Evolutionary conservation across 2,329 filamentous ascomycete species (phyloP).

Genomic region (Nothomitra cinnamomea): DNA sequence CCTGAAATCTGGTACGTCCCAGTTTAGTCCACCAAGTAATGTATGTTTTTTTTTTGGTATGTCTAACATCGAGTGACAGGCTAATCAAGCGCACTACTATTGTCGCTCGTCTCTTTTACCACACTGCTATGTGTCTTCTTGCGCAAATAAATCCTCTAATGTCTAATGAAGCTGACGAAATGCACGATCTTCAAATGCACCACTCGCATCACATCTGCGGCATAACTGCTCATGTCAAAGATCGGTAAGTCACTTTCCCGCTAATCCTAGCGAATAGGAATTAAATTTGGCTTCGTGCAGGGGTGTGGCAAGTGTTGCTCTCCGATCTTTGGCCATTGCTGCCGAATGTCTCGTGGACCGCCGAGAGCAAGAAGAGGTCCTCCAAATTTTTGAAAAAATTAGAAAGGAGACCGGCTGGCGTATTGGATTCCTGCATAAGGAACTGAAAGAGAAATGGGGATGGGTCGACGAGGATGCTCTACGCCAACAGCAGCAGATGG

Average conservation of each 20-base stretch:
- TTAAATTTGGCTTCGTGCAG: background rate
- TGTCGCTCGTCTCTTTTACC: slow-evolving; percentile 73
- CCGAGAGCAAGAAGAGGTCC: slow-evolving; percentile 63
- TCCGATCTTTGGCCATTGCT: slow-evolving; percentile 63
- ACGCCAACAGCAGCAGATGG: slow-evolving; percentile 22
- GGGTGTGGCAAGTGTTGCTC: slow-evolving; percentile 61
- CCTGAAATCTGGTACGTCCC: slow-evolving; percentile 65
- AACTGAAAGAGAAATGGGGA: slow-evolving; percentile 62
- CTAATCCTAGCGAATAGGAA: too few relatives aligned
- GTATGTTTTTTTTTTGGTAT: background rate
- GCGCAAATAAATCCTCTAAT: slow-evolving; percentile 62
- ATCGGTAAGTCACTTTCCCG: slow-evolving; percentile 31
- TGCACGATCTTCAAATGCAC: slow-evolving; percentile 50
- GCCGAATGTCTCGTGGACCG: slow-evolving; percentile 52
- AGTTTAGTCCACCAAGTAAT: background rate
- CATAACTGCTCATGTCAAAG: slow-evolving; percentile 71
- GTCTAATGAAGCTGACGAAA: slow-evolving; percentile 42
- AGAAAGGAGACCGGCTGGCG: slow-evolving; percentile 64
- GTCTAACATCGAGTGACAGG: slow-evolving; percentile 30
- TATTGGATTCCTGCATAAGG: slow-evolving; percentile 51
- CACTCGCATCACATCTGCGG: slow-evolving; percentile 80
- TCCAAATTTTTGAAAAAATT: slow-evolving; percentile 60
- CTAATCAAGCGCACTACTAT: slow-evolving; percentile 68
- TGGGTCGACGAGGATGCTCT: slow-evolving; percentile 37
- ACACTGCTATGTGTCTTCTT: slow-evolving; percentile 68